A percentile compares a stretch with the other conserved stretches of the same genome.
phyloP scores from a whole-genome alignment of 352 stramenopile species.

The Vaucheria bursata region DNA sequence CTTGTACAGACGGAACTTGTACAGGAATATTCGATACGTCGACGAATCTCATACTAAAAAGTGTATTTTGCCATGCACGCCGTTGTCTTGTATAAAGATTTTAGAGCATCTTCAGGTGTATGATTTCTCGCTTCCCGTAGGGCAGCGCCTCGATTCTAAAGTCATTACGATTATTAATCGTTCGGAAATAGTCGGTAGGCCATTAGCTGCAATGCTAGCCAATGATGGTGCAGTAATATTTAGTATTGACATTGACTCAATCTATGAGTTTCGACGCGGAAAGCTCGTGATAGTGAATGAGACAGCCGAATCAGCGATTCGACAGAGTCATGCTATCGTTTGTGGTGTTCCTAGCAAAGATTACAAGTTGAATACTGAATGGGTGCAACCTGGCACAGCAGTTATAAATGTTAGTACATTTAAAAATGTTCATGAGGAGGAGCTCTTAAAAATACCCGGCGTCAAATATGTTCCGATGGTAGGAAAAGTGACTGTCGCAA shows the following conservation, averaged over 20 bases:
- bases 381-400: conserved; percentile 76
- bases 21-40: conserved; percentile 80
- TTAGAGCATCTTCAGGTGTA: conserved; percentile 79
- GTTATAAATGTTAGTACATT: conserved; percentile 91
- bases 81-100: conserved; percentile 86
- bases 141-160: conserved; percentile 54
- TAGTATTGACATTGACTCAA: conserved; percentile 87
- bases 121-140: conserved; percentile 54
- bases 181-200: conserved; percentile 88
- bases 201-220: conserved; percentile 85
- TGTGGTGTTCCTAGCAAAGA: conserved; percentile 81
- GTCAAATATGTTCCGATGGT: conserved; percentile 88
- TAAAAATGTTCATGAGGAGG: conserved; percentile 85
- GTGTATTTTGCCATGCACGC: conserved; percentile 91
- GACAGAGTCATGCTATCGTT: conserved; percentile 81
- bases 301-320: conserved; percentile 71
- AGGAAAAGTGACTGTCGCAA: conserved; percentile 90
- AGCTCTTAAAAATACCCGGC: conserved; percentile 66
- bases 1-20: conserved; percentile 90
- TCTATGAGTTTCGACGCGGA: conserved; percentile 82
- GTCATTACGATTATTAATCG: conserved; percentile 92
- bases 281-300: conserved; percentile 68
- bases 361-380: conserved; percentile 82
- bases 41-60: conserved; percentile 56
- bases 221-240: conserved; percentile 85